Base-by-base conservation (phyloP, 2,329 filamentous ascomycete species). In the Fusarium sp. region DNA sequence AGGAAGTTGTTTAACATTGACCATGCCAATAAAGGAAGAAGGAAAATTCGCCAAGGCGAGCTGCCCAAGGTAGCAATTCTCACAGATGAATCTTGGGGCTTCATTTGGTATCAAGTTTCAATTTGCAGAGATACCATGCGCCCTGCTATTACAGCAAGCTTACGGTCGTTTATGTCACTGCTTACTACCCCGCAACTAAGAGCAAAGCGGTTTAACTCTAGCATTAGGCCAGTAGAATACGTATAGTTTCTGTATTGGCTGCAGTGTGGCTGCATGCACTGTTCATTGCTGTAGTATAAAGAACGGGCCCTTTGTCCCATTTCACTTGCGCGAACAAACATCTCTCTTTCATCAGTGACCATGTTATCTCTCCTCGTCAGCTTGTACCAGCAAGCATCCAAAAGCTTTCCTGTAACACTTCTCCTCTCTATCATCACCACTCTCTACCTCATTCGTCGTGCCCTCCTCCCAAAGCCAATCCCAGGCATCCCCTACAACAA, bases 401-500 rank as follows among this genome's bases (percentile, higher is more conserved):
- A 40, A 9, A 52, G 47, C 16, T 18, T 57, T 3, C 25, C 27
- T 6, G 0, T 62, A 13, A 55, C 53, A 3, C 11, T 69, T 0
- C 20, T n/a, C 16, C 32, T 65, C 14, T 37, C 55, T 0, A 25
- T 57, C 1, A 13, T 47, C 1, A 57, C 60, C 7, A 12, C 53
- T 1, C n/a, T 66, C 0, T 71, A 59, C 13, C 18, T 61, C 1
- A 13, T 66, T 1, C 27, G 51, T 13, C 52, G 65, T 1, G 37
- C 29, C 4, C 48, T 69, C 2, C 56, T 60, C 2, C 69, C 69
- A 4, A 72, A 67, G 4, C 69, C 69, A 2, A 61, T 72, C 14
- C 69, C 62, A 0, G 69, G 69, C 0, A 72, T 72, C 12, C 69
- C 69, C 0, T 64, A 65, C 7, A 72, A 72, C 13, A 7, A 57